Evolutionary conservation across 768 basidiomycete species (phyloP).

Genomic region (Lentinula detonsa): DNA sequence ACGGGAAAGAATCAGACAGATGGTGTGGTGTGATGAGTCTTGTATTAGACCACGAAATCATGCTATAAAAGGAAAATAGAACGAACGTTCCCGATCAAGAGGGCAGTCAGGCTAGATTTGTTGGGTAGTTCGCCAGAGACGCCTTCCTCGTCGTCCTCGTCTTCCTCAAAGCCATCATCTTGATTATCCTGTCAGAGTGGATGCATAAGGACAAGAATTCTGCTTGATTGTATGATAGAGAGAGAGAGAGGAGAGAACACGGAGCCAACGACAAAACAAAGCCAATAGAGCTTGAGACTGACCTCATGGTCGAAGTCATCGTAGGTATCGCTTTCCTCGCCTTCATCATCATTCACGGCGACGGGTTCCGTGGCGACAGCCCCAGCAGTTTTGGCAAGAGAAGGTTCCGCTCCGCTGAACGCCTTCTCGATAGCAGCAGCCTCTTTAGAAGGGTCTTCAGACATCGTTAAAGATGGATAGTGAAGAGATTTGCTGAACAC

Average conservation of each 20-base stretch:
- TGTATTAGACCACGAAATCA: not conserved
- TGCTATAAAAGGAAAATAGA: not conserved
- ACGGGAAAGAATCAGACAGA: not conserved
- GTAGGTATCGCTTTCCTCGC: conserved; percentile 5
- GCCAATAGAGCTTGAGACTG: not conserved
- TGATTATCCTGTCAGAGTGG: not conserved
- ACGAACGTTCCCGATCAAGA: conserved; percentile 4
- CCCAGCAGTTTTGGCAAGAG: not conserved
- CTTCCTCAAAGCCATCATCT: not conserved
- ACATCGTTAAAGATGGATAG: not conserved
- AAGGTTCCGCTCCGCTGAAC: not conserved
- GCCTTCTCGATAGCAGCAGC: not conserved
- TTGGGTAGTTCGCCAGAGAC: not conserved
- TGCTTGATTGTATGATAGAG: too few relatives aligned
- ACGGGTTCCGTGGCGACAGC: not conserved
- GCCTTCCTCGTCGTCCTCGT: not conserved
- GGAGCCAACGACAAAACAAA: not conserved
- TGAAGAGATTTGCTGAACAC: not conserved
- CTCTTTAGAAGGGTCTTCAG: not conserved
- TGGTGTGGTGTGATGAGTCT: not conserved
- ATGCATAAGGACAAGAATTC: not conserved
- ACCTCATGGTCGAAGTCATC: conserved; percentile 7
- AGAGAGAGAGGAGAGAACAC: not conserved
- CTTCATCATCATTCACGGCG: not conserved
- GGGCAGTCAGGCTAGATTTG: conserved; percentile 4